Percentiles rank a stretch among this genome's conserved stretches.
phyloP scores from a whole-genome alignment of 345 rosid genomes.

The Eucalyptus dawsonii region DNA sequence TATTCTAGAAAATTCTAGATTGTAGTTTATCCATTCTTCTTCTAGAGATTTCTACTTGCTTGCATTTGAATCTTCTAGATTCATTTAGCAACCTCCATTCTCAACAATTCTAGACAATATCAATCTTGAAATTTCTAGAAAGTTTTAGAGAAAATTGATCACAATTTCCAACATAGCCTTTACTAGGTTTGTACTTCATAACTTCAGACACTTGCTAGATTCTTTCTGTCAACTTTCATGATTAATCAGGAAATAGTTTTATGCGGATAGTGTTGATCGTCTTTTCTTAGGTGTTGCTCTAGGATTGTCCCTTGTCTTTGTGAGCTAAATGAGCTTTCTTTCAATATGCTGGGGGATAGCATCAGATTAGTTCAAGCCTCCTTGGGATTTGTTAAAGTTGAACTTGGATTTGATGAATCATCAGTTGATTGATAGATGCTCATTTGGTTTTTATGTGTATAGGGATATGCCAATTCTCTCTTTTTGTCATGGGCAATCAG shows the following conservation, averaged over 20 bases:
- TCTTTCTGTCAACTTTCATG: not conserved
- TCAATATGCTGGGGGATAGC: not conserved
- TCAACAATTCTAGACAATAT: too few relatives aligned
- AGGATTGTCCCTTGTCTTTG: not conserved
- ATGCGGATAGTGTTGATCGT: not conserved
- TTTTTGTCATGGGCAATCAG: conserved; percentile 69
- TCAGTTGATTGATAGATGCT: not conserved
- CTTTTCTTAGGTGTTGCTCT: not conserved
- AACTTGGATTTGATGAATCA: not conserved
- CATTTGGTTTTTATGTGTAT: not conserved
- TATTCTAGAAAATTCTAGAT: too few relatives aligned
- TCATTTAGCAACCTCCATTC: too few relatives aligned
- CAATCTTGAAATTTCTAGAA: too few relatives aligned
- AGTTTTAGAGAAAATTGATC: too few relatives aligned
- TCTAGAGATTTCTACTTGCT: too few relatives aligned
- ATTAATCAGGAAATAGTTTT: not conserved
- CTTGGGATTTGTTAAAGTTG: not conserved
- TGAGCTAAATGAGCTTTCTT: not conserved
- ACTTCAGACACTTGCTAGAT: not conserved
- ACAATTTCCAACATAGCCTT: too few relatives aligned
- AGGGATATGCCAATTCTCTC: not conserved
- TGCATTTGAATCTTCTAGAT: too few relatives aligned
- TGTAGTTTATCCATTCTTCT: too few relatives aligned
- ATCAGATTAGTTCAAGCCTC: not conserved
- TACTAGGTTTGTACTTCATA: not conserved